phyloP scores from a whole-genome alignment of 768 basidiomycete species.

The Cyathus striatus region DNA sequence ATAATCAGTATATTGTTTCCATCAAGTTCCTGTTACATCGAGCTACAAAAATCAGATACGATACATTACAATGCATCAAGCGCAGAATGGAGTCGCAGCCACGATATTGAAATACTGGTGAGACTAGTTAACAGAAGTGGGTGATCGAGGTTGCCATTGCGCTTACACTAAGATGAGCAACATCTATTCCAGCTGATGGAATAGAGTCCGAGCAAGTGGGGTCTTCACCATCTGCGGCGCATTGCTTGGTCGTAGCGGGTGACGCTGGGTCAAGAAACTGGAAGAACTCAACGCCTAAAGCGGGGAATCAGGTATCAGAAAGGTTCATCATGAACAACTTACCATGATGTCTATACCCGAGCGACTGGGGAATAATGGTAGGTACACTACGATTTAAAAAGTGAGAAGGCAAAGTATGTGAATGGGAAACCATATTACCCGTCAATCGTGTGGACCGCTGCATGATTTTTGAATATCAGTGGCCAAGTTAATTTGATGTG shows the following conservation, averaged over 20 bases:
- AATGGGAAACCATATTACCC: slow-evolving; percentile 1
- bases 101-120: not conserved
- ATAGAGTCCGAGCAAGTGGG: slow-evolving; percentile 16
- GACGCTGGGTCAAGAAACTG: slow-evolving; percentile 17
- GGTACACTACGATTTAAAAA: slow-evolving; percentile 9
- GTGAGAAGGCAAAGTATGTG: no score
- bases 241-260: slow-evolving; percentile 13
- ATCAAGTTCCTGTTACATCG: no score
- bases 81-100: not conserved
- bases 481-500: no score
- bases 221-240: slow-evolving; percentile 19
- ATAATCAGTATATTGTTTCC: no score
- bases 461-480: no score
- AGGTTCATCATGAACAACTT: not conserved
- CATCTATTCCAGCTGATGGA: slow-evolving; percentile 15
- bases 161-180: slow-evolving; percentile 13
- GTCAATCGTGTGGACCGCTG: slow-evolving; percentile 10
- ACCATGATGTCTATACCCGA: slow-evolving; percentile 12
- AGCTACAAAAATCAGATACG: no score
- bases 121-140: not conserved
- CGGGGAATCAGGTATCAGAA: not conserved
- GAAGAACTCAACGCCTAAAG: slow-evolving; percentile 19
- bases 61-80: no score
- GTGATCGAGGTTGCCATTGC: not conserved
- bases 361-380: slow-evolving; percentile 6